These are phyloP conservation scores for Penicillium sp. DNA, from an alignment of 2,329 filamentous ascomycete genomes.

Conservation along the genomic window DNA sequence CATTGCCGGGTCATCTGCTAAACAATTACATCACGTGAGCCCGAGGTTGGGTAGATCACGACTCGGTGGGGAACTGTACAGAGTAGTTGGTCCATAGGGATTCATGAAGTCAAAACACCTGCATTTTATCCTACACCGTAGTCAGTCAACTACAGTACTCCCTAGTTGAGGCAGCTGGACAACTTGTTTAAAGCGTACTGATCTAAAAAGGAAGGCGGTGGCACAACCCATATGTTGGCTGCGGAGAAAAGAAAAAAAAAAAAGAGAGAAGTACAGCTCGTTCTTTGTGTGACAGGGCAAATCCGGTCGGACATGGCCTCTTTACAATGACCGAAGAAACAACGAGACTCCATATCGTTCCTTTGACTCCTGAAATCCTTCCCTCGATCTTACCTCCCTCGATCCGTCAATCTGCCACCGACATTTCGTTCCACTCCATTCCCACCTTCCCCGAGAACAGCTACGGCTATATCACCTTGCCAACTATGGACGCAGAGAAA, in stretches of 20 bases:
- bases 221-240: not conserved
- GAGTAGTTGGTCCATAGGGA: not conserved
- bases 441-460: conserved; percentile 84
- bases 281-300: not conserved
- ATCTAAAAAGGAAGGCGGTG: conserved; percentile 5
- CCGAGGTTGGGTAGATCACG: not conserved
- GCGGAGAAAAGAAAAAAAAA: conserved; percentile 9
- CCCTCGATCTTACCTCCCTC: conserved; percentile 66
- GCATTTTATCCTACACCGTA: not conserved
- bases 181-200: not conserved
- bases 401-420: conserved; percentile 62
- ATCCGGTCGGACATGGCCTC: not conserved
- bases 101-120: not conserved
- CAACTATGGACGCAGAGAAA: conserved; percentile 77
- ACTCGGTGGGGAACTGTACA: not conserved
- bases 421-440: conserved; percentile 82
- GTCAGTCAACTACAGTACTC: not conserved
- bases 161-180: no score
- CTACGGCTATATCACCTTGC: conserved; percentile 87
- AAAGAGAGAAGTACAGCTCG: not conserved
- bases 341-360: conserved; percentile 77
- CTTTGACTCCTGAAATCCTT: conserved; percentile 71
- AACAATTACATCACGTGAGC: conserved; percentile 1
- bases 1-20: conserved; percentile 1
- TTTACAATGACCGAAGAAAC: conserved; percentile 32